phyloP scores from a whole-genome alignment of 2,329 filamentous ascomycete species.

The Penicillium brevicompactum region DNA sequence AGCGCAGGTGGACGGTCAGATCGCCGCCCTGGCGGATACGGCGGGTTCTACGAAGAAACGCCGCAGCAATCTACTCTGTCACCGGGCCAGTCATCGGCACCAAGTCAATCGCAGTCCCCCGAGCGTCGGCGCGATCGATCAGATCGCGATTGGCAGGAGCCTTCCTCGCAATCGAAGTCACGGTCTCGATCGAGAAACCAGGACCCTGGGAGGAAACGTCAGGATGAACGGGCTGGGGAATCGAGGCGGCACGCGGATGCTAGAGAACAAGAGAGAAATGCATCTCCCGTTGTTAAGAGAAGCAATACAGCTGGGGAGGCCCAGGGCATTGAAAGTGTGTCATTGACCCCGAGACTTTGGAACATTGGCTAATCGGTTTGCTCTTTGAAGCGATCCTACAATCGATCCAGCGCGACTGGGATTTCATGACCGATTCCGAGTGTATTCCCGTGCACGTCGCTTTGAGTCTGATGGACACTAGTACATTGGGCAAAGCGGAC shows the following conservation, averaged over 20 bases:
- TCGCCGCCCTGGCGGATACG: slow-evolving; percentile 47
- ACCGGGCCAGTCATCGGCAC: slow-evolving; percentile 31
- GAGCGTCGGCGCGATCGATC: slow-evolving; percentile 35
- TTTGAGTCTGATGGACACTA: slow-evolving; percentile 90
- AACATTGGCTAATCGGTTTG: slow-evolving; percentile 7
- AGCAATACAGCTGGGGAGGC: slow-evolving; percentile 25
- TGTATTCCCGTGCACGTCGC: slow-evolving; percentile 93
- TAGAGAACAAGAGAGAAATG: slow-evolving; percentile 24
- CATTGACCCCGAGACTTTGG: background rate
- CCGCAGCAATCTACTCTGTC: slow-evolving; percentile 30
- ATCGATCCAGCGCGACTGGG: slow-evolving; percentile 86
- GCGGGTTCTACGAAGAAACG: slow-evolving; percentile 43
- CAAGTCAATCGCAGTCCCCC: slow-evolving; percentile 33
- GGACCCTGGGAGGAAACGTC: slow-evolving; percentile 29
- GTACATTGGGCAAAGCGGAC: slow-evolving; percentile 87
- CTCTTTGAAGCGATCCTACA: slow-evolving; percentile 63
- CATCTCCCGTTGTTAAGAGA: slow-evolving; percentile 15
- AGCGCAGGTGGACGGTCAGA: slow-evolving; percentile 31
- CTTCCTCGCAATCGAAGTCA: slow-evolving; percentile 24
- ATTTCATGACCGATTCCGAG: slow-evolving; percentile 83
- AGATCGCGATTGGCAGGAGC: slow-evolving; percentile 32
- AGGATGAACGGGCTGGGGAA: slow-evolving; percentile 31
- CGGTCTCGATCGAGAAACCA: slow-evolving; percentile 38
- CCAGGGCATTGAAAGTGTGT: slow-evolving; percentile 42
- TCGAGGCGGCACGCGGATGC: slow-evolving; percentile 22